Evolutionary conservation across 257 asterid genomes (phyloP), one percentile per base, ranked within the genome.

Genomic region (Anisodus acutangulus): DNA sequence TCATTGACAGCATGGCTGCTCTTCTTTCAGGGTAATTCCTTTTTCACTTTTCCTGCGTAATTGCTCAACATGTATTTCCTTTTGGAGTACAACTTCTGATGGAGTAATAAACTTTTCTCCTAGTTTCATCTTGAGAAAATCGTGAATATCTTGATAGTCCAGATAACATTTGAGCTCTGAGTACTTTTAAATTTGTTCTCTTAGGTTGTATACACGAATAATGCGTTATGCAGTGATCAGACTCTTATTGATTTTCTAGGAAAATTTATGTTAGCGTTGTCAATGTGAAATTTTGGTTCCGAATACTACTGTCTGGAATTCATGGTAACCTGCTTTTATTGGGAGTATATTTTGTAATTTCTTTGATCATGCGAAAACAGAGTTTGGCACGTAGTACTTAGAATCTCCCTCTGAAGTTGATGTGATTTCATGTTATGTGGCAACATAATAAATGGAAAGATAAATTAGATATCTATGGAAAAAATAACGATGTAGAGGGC

Each of bases 1-100:
- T 95, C 84, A 88, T 95, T 66, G 97, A 95, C 90, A 95, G 97
- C 93, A 90, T 93, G 94, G 91, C 98, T 87, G 98, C 98, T 84
- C 93, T 93, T 85, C 88, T 90, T 85, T 86, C 94, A 49, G 93
- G 95, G 98, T 95, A 83, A 89, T 85, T 87, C 66, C 78, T 39
- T 86, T 83, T 72, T 81, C 85, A 78, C 69, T 80, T 10, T 85
- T 82, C 59, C 81, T 60, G 37, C 78, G 76, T 45, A 69, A 54
- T 4, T 64, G 76, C 80, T 60, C 49, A 39, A 53, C 51, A 35
- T 70, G 58, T 82, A 51, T 43, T 54, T 47, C 43, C 67, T 12
- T 69, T 53, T 55, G 35, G 35, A 67, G 67, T 64, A 16, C 66
- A 66, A 66, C 53, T 59, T 59, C 19, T 86, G 8, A 9, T 31